Base-by-base conservation (phyloP, 2,329 filamentous ascomycete species). In the Fusarium agapanthi region DNA sequence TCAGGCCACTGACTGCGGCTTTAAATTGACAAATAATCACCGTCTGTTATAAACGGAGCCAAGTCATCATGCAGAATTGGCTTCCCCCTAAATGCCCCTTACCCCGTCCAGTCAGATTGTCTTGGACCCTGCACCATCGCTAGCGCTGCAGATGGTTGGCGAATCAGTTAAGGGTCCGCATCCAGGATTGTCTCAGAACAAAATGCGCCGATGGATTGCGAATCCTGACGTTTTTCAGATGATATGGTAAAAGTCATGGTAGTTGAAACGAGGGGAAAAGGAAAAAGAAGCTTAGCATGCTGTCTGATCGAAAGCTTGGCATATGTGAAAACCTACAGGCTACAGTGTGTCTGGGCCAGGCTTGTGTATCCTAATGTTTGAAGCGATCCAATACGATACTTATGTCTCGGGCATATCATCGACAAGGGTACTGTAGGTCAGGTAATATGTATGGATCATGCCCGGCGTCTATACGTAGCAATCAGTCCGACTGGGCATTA, bases 51-150 rank as follows among this genome's bases (percentile, higher is more conserved):
- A 22, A 50, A 44, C 48, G 63, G 67, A 67, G 48, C 20, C 30
- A 35, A 58, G 56, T 50, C 62, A 55, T 53, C 54, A 64, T 70
- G 47, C 53, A 72, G 45, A 54, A 54, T 55, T 51, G 41, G 54
- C 60, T 67, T 47, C 38, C 65, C 72, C 69, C 59, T 71, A 64
- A 64, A 71, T 59, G 34, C 48, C 63, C 71, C 71, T 71, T 35
- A 34, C 50, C 38, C 44, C 58, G 57, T 51, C 40, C 58, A 69
- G 50, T 69, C 41, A 69, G 43, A 57, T 61, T 71, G 74, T 65
- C 64, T 76, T 76, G 72, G 74, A 76, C 74, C 74, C 72, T 76
- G 72, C 69, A 60, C 61, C 28, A 55, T 57, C 64, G 48, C 60
- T 69, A 72, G 67, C 60, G 67, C 67, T 61, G 57, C 50, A 66